phyloP scores from a whole-genome alignment of 2,329 filamentous ascomycete species.

The Penicillium expansum region DNA sequence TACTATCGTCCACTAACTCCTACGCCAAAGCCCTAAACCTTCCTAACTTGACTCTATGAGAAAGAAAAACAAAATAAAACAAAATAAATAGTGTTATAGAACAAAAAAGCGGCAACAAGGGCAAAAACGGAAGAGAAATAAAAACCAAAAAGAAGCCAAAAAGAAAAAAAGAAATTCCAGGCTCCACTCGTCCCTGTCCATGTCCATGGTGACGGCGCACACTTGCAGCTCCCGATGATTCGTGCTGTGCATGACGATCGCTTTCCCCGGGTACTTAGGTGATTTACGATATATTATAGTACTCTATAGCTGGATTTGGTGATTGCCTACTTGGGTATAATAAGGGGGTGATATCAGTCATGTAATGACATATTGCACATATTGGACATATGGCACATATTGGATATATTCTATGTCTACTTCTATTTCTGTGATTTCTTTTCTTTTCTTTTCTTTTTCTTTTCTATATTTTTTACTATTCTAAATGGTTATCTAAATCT shows the following conservation, averaged over 20 bases:
- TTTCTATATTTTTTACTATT: neutral
- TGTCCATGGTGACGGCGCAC: conserved; percentile 27
- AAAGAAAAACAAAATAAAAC: too few relatives aligned
- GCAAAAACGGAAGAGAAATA: neutral
- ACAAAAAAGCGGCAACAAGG: neutral
- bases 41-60: neutral
- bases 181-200: conserved; percentile 28
- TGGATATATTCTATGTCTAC: neutral
- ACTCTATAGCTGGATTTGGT: neutral
- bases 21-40: neutral
- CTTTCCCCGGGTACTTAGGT: conserved; percentile 14
- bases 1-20: neutral
- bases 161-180: conserved; percentile 1
- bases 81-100: neutral
- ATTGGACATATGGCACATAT: neutral
- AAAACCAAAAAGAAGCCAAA: neutral
- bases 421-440: neutral
- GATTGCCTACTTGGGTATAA: neutral
- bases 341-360: conserved; percentile 1
- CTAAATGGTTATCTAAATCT: neutral
- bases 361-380: neutral
- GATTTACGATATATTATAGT: neutral
- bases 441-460: neutral
- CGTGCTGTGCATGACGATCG: conserved; percentile 18
- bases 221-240: conserved; percentile 26